Conservation (phyloP, 2,329 filamentous ascomycete genomes). For the Neoascochyta sp. region DNA sequence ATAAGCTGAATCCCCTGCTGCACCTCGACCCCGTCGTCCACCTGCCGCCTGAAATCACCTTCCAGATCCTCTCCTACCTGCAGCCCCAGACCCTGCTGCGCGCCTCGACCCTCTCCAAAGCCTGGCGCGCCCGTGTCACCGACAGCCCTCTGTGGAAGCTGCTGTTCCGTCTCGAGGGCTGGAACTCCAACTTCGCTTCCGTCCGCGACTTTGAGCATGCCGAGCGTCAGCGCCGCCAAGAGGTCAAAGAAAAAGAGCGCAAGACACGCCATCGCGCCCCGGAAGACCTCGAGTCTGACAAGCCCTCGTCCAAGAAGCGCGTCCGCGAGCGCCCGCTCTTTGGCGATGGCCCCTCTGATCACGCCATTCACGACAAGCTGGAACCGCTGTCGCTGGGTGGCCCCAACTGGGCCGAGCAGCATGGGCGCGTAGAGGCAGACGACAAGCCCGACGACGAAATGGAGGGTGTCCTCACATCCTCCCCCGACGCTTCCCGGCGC, state of each 20-base stretch:
- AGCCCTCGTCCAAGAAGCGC: conserved; percentile 53
- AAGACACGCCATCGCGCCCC: conserved; percentile 46
- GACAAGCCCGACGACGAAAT: conserved; percentile 37
- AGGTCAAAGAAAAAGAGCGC: conserved; percentile 39
- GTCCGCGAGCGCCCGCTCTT: conserved; percentile 45
- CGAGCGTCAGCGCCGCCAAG: conserved; percentile 39
- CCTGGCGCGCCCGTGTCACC: conserved; percentile 76
- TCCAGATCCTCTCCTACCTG: conserved; percentile 83
- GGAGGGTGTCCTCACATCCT: conserved; percentile 33
- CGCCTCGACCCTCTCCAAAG: conserved; percentile 72
- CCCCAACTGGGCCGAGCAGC: conserved; percentile 46
- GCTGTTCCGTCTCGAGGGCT: conserved; percentile 80
- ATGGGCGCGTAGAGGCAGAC: conserved; percentile 48
- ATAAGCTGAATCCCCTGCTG: conserved; percentile 74
- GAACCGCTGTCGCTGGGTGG: conserved; percentile 19
- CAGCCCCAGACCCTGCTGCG: conserved; percentile 75
- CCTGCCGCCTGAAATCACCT: conserved; percentile 84
- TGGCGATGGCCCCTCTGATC: conserved; percentile 32
- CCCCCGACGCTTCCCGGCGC: conserved; percentile 14
- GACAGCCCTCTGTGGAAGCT: conserved; percentile 85
- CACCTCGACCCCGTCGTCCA: conserved; percentile 89
- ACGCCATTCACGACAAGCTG: conserved; percentile 18
- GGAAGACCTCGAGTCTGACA: conserved; percentile 48
- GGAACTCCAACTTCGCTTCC: conserved; percentile 65
- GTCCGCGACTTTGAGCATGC: conserved; percentile 64